A percentile compares a stretch with the other conserved stretches of the same genome.
Evolutionary conservation across 2,329 filamentous ascomycete genomes (phyloP).

Genomic region (Aurifilum marmelostoma): DNA sequence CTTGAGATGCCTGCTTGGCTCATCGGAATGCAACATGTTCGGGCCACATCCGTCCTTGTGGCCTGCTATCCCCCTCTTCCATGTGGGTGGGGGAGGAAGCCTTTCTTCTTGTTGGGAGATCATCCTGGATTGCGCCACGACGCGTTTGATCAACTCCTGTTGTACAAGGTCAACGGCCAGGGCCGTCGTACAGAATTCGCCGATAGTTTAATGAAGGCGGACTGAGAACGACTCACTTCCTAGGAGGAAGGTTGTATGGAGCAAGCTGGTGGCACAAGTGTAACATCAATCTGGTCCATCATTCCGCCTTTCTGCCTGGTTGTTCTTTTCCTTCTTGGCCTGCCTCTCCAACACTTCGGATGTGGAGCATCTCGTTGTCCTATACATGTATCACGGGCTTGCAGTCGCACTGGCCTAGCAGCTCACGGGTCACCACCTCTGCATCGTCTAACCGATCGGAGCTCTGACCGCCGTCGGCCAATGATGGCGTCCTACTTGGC

Average conservation of each 20-base stretch:
- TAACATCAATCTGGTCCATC: background rate
- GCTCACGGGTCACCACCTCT: background rate
- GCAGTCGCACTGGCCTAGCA: background rate
- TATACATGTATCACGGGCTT: background rate
- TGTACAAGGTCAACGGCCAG: background rate
- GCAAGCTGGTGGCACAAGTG: conserved; percentile 3
- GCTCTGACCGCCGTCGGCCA: background rate
- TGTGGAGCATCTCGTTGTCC: background rate
- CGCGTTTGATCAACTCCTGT: background rate
- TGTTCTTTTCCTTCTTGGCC: background rate
- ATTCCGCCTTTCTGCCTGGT: background rate
- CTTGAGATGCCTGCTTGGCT: background rate
- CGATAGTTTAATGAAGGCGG: conserved; percentile 1
- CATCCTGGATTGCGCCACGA: background rate
- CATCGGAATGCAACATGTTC: background rate
- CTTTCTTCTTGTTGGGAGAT: background rate
- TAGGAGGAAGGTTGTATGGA: background rate
- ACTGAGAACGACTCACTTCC: background rate
- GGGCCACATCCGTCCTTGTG: background rate
- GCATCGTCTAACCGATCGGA: background rate
- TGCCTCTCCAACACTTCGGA: background rate
- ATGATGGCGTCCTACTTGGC: background rate
- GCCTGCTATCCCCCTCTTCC: background rate
- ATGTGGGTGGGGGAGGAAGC: no score
- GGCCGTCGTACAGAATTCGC: background rate